phyloP scores from a whole-genome alignment of 805 yeast genomes.

The Saccharomycopsis capsularis region DNA sequence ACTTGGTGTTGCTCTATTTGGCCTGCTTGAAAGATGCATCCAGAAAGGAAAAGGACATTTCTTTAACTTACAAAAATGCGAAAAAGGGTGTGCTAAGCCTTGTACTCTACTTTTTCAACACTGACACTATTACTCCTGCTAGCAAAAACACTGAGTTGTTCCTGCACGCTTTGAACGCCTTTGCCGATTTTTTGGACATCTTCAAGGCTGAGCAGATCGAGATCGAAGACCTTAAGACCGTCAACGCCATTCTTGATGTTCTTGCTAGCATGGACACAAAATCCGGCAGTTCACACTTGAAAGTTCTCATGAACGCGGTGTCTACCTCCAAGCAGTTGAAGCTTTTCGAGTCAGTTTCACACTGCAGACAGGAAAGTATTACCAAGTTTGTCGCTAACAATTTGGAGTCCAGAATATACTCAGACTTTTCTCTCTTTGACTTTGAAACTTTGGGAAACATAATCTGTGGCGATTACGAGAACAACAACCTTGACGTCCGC shows the following conservation, averaged over 20 bases:
- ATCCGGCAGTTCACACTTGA: neutral
- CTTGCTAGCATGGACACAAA: neutral
- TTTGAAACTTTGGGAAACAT: slow-evolving; percentile 5
- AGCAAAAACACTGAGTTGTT: neutral
- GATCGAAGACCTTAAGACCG: neutral
- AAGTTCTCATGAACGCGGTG: slow-evolving; percentile 1
- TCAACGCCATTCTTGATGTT: neutral
- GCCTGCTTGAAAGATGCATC: too few species aligned
- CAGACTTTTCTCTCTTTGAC: slow-evolving; percentile 7
- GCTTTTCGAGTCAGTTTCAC: slow-evolving; percentile 5
- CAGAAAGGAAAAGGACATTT: too few species aligned
- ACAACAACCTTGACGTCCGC: neutral
- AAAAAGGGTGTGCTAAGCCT: too few species aligned
- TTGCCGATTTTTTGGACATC: too few species aligned
- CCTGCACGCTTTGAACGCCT: slow-evolving; percentile 2
- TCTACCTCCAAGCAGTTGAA: slow-evolving; percentile 12
- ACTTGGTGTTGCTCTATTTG: too few species aligned
- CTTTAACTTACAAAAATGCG: too few species aligned
- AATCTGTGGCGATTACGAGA: neutral
- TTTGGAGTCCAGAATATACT: slow-evolving; percentile 11
- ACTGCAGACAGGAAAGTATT: neutral
- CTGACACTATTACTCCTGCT: neutral
- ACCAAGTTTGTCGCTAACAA: slow-evolving; percentile 7
- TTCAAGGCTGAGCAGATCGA: slow-evolving; percentile 1
- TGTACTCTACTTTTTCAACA: neutral